Evolutionary conservation across 805 yeast genomes (phyloP).

Genomic region (Candida boleticola): DNA sequence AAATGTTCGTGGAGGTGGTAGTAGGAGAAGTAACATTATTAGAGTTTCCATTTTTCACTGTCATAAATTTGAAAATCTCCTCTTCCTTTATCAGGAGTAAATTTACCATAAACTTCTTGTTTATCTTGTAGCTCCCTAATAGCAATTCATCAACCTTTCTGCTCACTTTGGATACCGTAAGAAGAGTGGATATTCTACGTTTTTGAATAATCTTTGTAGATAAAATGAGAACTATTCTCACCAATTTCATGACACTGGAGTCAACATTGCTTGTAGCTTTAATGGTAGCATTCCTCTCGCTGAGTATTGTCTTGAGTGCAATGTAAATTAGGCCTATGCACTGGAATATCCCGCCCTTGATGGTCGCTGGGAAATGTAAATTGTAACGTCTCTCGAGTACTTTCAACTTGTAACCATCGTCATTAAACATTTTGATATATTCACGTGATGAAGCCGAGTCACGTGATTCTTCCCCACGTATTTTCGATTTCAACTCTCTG

Average conservation of each 20-base stretch:
- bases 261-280: too few relatives aligned
- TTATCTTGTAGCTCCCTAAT: conserved; percentile 31
- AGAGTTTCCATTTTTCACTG: conserved; percentile 8
- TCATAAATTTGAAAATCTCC: conserved; percentile 20
- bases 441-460: background rate
- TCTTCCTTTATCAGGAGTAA: conserved; percentile 31
- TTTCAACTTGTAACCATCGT: conserved; percentile 21
- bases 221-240: conserved; percentile 28
- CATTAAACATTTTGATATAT: conserved; percentile 11
- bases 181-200: conserved; percentile 19
- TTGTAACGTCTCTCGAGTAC: conserved; percentile 15
- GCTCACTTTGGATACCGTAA: conserved; percentile 23
- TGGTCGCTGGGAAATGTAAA: conserved; percentile 8
- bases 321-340: background rate
- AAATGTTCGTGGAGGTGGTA: too few relatives aligned
- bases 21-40: background rate
- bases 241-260: conserved; percentile 15
- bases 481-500: conserved; percentile 11
- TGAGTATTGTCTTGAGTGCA: background rate
- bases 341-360: background rate
- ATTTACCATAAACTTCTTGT: conserved; percentile 33
- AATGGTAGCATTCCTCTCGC: background rate
- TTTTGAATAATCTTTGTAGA: conserved; percentile 27
- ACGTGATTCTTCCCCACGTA: background rate
- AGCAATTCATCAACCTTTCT: conserved; percentile 28